Conservation (phyloP, 2,329 filamentous ascomycete genomes). For the Aotearoamyces nothofagi region DNA sequence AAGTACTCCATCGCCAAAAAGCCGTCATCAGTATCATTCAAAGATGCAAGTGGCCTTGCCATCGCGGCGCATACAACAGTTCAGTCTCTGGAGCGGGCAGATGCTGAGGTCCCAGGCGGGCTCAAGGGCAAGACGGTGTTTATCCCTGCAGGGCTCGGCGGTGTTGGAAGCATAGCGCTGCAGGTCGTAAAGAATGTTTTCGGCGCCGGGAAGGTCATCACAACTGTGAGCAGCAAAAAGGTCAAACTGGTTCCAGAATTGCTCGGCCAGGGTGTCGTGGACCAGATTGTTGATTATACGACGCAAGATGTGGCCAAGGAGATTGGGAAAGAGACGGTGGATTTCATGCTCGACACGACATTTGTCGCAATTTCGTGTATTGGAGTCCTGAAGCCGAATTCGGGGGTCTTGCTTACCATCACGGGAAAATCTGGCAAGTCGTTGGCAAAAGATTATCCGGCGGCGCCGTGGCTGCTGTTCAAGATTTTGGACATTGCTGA, state of each 20-base stretch:
- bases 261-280: constrained; percentile 24
- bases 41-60: background rate
- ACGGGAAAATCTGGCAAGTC: constrained; percentile 17
- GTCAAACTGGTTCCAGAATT: constrained; percentile 26
- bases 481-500: constrained; percentile 15
- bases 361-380: constrained; percentile 24
- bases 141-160: constrained; percentile 33
- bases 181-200: constrained; percentile 36
- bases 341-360: constrained; percentile 35
- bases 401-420: no score
- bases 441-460: constrained; percentile 22
- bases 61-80: no score
- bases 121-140: constrained; percentile 21
- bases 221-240: constrained; percentile 37
- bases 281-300: constrained; percentile 36
- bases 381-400: constrained; percentile 24
- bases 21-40: no score
- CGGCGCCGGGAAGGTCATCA: constrained; percentile 29
- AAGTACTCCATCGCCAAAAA: constrained; percentile 6
- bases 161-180: constrained; percentile 28
- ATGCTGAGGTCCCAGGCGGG: no score
- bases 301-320: constrained; percentile 21
- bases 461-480: constrained; percentile 18
- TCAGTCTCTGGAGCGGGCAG: no score
- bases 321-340: constrained; percentile 27